A percentile compares a stretch with the other conserved stretches of the same genome.
phyloP scores from a whole-genome alignment of 169 alveolate genomes.

The Cyclospora cayetanensis region DNA sequence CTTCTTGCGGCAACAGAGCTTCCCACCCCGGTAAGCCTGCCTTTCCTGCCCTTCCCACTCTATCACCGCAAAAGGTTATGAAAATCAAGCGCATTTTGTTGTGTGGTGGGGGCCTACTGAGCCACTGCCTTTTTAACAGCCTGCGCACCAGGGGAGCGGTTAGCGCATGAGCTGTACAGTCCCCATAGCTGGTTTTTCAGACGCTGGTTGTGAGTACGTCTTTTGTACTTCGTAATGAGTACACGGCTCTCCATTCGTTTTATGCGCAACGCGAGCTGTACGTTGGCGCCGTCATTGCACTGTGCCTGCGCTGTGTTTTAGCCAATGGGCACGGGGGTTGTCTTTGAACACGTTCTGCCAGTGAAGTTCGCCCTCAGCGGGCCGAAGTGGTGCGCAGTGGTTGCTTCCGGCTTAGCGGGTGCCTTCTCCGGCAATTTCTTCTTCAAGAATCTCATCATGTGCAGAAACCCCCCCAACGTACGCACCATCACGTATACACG shows the following conservation, averaged over 20 bases:
- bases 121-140: neutral
- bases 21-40: slow-evolving; percentile 29
- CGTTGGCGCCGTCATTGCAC: neutral
- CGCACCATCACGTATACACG: too few species aligned
- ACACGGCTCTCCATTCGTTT: neutral
- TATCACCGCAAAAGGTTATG: neutral
- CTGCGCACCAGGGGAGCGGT: neutral
- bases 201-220: neutral
- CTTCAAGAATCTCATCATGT: slow-evolving; percentile 61
- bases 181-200: neutral
- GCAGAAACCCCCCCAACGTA: slow-evolving; percentile 70
- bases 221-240: neutral
- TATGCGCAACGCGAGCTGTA: neutral
- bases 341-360: slow-evolving; percentile 59
- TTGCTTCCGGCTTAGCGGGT: slow-evolving; percentile 60
- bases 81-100: neutral
- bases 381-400: slow-evolving; percentile 67
- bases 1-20: slow-evolving; percentile 49
- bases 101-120: neutral
- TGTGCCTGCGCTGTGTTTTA: neutral
- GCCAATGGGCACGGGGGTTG: slow-evolving; percentile 74
- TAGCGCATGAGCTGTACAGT: neutral
- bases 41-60: neutral
- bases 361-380: slow-evolving; percentile 69
- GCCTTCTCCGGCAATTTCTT: slow-evolving; percentile 71